A percentile compares a stretch with the other conserved stretches of the same genome.
These are phyloP conservation scores for Stachybotrys chartarum DNA, from an alignment of 2,329 filamentous ascomycete species.

Conservation along the genomic window DNA sequence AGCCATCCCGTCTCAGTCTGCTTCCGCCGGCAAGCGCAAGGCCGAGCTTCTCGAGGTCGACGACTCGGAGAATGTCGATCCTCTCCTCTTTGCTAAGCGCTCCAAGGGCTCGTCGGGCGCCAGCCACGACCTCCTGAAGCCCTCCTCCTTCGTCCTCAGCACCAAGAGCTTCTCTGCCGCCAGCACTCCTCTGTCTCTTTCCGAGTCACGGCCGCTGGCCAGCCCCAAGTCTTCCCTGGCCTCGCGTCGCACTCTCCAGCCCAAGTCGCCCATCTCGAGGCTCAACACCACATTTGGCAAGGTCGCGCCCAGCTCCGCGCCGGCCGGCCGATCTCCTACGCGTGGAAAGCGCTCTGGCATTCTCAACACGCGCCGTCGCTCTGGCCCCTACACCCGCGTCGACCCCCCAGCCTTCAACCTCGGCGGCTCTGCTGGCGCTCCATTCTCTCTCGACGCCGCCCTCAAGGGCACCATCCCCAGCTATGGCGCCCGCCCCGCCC, in stretches of 20 bases:
- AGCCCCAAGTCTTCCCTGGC: conserved; percentile 24
- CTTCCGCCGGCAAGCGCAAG: conserved; percentile 47
- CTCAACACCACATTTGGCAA: conserved; percentile 35
- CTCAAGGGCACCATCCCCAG: conserved; percentile 67
- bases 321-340: conserved; percentile 75
- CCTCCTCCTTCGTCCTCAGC: conserved; percentile 34
- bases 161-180: conserved; percentile 30
- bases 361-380: conserved; percentile 60
- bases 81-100: conserved; percentile 49
- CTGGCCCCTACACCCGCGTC: conserved; percentile 58
- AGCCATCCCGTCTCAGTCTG: conserved; percentile 27
- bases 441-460: conserved; percentile 81
- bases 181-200: conserved; percentile 15
- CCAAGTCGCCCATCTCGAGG: conserved; percentile 44
- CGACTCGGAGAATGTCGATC: conserved; percentile 57
- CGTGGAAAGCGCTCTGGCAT: conserved; percentile 61
- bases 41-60: conserved; percentile 43
- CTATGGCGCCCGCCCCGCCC: conserved; percentile 40
- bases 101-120: conserved; percentile 39
- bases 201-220: conserved; percentile 19
- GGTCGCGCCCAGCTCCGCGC: conserved; percentile 54
- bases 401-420: conserved; percentile 59
- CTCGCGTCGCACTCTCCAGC: conserved; percentile 38
- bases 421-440: conserved; percentile 34
- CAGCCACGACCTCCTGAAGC: conserved; percentile 42